Conservation (phyloP, 202 grass and related monocot genomes). For the Saccharum hybrid region DNA sequence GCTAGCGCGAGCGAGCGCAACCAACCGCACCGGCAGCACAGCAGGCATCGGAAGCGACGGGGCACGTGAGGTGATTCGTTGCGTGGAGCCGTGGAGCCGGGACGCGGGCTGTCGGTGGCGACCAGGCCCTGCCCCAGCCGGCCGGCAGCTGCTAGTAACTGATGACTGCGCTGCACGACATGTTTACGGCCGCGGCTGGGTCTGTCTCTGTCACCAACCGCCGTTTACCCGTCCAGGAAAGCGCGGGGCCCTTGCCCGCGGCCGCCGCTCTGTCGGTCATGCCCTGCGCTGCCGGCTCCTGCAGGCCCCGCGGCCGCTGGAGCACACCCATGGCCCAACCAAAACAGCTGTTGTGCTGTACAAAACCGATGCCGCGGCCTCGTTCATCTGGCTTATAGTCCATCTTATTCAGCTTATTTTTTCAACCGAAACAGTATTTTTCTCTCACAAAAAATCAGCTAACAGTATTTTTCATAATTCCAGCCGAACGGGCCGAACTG, state of each 20-base stretch:
- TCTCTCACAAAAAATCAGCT: no score
- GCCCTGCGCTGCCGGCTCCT: neutral
- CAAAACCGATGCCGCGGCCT: neutral
- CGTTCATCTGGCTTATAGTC: no score
- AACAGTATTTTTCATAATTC: no score
- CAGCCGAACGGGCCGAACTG: no score
- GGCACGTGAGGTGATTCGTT: conserved; percentile 55
- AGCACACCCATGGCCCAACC: neutral
- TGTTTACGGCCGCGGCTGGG: neutral
- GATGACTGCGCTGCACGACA: neutral
- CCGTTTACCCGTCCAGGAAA: neutral
- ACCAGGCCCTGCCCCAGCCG: neutral
- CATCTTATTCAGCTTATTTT: no score
- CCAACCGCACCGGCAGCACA: conserved; percentile 2
- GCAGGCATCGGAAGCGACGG: conserved; percentile 22
- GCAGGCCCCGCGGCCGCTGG: neutral
- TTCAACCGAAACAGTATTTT: no score
- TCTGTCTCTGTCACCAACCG: neutral
- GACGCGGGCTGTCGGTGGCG: conserved; percentile 49
- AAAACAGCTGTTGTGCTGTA: neutral
- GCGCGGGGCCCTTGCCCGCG: neutral
- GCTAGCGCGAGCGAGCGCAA: neutral
- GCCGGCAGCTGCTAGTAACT: neutral
- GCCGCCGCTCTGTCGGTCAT: conserved; percentile 26
- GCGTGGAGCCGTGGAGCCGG: conserved; percentile 43